Conservation (phyloP, 2,329 filamentous ascomycete species). For the Trichoderma oligosporum region DNA sequence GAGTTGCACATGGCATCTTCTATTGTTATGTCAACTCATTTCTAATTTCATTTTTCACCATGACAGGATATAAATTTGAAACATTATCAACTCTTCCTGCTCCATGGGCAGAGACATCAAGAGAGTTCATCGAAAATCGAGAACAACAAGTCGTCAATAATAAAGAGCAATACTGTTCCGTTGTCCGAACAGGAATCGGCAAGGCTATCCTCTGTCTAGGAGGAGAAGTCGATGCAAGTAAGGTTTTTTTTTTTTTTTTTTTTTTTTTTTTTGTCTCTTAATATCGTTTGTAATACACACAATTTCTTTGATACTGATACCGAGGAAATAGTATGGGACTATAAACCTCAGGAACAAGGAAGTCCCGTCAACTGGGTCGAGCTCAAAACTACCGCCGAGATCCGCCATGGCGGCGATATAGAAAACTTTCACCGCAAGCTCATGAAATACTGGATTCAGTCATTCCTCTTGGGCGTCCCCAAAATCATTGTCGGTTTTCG, state of each 20-base stretch:
- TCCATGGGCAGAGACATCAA: slow-evolving; percentile 67
- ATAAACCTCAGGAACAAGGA: slow-evolving; percentile 63
- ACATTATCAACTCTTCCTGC: slow-evolving; percentile 71
- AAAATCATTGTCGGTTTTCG: slow-evolving; percentile 90
- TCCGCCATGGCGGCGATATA: slow-evolving; percentile 63
- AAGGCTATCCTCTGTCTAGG: slow-evolving; percentile 71
- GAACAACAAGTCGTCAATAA: slow-evolving; percentile 74
- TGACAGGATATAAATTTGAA: slow-evolving; percentile 91
- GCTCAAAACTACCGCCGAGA: slow-evolving; percentile 81
- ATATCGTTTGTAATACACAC: background rate
- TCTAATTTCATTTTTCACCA: background rate
- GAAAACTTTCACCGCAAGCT: slow-evolving; percentile 83
- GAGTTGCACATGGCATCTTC: background rate
- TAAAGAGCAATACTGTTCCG: slow-evolving; percentile 90
- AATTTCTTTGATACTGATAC: background rate
- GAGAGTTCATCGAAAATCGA: slow-evolving; percentile 75
- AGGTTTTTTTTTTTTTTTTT: slow-evolving; percentile 3
- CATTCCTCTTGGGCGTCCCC: slow-evolving; percentile 87
- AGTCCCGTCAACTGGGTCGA: slow-evolving; percentile 88
- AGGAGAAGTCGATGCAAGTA: slow-evolving; percentile 89
- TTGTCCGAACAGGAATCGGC: slow-evolving; percentile 85
- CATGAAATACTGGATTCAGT: slow-evolving; percentile 95
- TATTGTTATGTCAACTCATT: background rate
- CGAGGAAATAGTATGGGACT: slow-evolving; percentile 67
- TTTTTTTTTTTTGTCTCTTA: background rate